These are phyloP conservation scores for Flaveria robusta DNA, from an alignment of 129 eudicot species.

Conservation along the genomic window DNA sequence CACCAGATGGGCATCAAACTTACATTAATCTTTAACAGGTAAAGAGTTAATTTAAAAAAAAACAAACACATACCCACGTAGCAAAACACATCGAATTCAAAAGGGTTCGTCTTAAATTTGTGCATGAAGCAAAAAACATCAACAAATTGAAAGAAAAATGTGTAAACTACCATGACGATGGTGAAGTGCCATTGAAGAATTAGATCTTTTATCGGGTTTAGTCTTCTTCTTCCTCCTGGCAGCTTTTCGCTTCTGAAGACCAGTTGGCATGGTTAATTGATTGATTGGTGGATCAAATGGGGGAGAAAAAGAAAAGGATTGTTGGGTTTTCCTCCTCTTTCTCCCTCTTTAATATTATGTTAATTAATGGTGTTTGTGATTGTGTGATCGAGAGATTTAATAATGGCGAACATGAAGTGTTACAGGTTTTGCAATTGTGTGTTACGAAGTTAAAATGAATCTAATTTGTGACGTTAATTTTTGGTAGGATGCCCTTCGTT, in stretches of 20 bases:
- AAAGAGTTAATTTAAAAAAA: not conserved
- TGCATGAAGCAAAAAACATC: not conserved
- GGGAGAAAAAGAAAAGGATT: constrained; percentile 24
- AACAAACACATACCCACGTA: constrained; percentile 19
- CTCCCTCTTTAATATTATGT: constrained; percentile 17
- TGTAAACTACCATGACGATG: constrained; percentile 36
- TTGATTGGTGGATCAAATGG: not conserved
- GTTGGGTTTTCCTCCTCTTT: constrained; percentile 13
- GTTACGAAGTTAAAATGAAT: not conserved
- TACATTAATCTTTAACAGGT: not conserved
- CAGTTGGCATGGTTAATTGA: constrained; percentile 54
- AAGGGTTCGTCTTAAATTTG: not conserved
- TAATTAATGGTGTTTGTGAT: constrained; percentile 2
- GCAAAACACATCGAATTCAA: not conserved
- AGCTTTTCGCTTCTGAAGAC: constrained; percentile 74
- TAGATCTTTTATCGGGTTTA: constrained; percentile 25
- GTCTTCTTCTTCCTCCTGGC: constrained; percentile 59
- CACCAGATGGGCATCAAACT: not conserved
- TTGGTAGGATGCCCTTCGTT: constrained; percentile 25
- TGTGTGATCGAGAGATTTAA: not conserved
- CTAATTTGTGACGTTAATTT: constrained; percentile 25
- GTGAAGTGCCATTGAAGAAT: constrained; percentile 25
- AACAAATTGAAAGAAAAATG: constrained; percentile 9
- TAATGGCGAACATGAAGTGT: not conserved
- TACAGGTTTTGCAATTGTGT: constrained; percentile 21